Conservation (phyloP, 805 yeast genomes). For the Phaffomyces opuntiae region DNA sequence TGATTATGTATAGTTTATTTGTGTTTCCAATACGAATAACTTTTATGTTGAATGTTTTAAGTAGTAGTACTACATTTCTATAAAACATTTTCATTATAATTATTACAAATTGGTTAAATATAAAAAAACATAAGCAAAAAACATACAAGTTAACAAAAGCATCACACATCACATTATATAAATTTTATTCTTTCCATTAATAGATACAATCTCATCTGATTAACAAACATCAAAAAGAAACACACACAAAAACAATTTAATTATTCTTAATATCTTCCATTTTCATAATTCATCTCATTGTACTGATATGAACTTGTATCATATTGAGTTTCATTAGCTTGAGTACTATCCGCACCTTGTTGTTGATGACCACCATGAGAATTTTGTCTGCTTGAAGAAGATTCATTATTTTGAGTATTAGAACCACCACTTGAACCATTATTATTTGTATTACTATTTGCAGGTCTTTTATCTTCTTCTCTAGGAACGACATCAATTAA, state of each 20-base stretch:
- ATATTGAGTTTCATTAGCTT: neutral
- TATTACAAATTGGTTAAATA: neutral
- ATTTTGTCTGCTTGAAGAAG: neutral
- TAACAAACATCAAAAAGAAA: neutral
- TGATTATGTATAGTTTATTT: neutral
- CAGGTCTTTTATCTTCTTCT: slow-evolving; percentile 46
- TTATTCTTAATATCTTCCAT: neutral
- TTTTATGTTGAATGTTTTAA: too few species aligned
- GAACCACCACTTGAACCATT: neutral
- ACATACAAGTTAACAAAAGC: too few species aligned
- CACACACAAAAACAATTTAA: neutral
- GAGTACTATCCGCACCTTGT: neutral
- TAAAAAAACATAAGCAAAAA: neutral
- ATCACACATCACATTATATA: too few species aligned
- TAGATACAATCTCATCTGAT: neutral
- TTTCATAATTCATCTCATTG: slow-evolving; percentile 3
- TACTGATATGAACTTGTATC: slow-evolving; percentile 1
- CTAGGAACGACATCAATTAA: slow-evolving; percentile 93
- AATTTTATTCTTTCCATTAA: too few species aligned
- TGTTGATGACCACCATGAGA: neutral
- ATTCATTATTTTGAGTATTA: neutral
- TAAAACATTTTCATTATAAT: neutral
- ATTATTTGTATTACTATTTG: neutral
- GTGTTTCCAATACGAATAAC: too few species aligned
- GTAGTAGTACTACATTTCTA: too few species aligned